Percentiles rank a stretch among this genome's conserved stretches.
phyloP scores from a whole-genome alignment of 208 protist genomes.

The Entamoeba moshkovskii region DNA sequence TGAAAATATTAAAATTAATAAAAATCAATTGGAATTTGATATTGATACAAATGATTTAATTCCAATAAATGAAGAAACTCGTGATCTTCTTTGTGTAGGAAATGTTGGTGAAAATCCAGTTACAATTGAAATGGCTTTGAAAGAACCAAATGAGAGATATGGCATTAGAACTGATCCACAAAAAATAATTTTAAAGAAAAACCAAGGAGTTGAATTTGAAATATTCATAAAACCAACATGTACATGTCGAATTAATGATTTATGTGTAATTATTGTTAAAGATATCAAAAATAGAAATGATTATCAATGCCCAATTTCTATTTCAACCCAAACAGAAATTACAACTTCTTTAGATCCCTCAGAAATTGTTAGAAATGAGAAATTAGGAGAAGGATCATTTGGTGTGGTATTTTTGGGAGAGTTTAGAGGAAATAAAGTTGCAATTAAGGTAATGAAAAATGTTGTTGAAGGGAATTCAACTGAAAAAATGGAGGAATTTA shows the following conservation, averaged over 20 bases:
- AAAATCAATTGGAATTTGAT: not conserved
- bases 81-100: not conserved
- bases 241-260: not conserved
- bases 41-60: not conserved
- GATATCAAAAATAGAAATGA: not conserved
- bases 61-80: not conserved
- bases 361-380: not conserved
- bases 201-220: not conserved
- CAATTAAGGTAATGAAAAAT: not conserved
- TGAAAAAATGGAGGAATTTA: not conserved
- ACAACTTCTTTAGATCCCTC: not conserved
- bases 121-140: not conserved
- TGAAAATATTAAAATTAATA: not conserved
- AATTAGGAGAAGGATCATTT: not conserved
- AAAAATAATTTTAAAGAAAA: not conserved
- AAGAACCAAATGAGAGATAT: not conserved
- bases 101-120: not conserved
- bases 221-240: not conserved
- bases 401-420: not conserved
- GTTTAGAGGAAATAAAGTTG: not conserved
- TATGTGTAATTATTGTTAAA: not conserved
- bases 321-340: not conserved
- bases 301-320: not conserved
- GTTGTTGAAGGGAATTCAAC: not conserved
- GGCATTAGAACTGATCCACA: not conserved